phyloP scores from a whole-genome alignment of 164 flowering plant genomes.

The Tinospora cordifolia region DNA sequence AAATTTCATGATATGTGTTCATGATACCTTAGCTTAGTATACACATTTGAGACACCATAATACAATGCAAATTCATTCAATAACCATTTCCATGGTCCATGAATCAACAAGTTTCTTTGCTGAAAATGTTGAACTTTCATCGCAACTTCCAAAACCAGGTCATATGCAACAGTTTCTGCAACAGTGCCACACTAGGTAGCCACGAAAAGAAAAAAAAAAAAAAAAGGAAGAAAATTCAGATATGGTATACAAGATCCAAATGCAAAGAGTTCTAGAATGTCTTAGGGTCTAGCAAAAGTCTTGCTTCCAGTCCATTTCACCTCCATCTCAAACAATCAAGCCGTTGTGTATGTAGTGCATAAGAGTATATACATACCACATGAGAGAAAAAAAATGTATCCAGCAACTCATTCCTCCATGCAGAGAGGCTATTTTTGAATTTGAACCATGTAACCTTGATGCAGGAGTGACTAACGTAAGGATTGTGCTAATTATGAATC shows the following conservation, averaged over 20 bases:
- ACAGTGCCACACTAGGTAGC: slow-evolving; percentile 68
- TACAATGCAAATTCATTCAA: slow-evolving; percentile 70
- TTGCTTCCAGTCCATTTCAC: too few species aligned
- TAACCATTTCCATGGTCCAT: slow-evolving; percentile 81
- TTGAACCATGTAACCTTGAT: too few species aligned
- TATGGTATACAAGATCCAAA: neutral
- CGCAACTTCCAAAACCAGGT: slow-evolving; percentile 62
- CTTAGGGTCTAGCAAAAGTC: too few species aligned
- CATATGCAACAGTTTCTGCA: slow-evolving; percentile 89
- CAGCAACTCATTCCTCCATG: too few species aligned
- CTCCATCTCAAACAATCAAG: too few species aligned
- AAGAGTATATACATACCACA: too few species aligned
- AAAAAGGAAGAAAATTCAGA: neutral
- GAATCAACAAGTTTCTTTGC: slow-evolving; percentile 50
- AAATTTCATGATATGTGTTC: neutral
- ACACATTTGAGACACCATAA: slow-evolving; percentile 73
- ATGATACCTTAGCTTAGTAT: slow-evolving; percentile 63
- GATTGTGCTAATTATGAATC: too few species aligned
- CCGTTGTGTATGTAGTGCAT: too few species aligned
- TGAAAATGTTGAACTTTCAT: slow-evolving; percentile 72
- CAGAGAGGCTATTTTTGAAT: too few species aligned
- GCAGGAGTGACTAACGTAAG: too few species aligned
- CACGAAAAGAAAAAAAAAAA: slow-evolving; percentile 4
- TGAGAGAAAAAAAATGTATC: too few species aligned
- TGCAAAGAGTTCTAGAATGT: neutral